Percentiles rank a stretch among this genome's conserved stretches.
Conservation (phyloP, 2,329 filamentous ascomycete genomes). For the Aspergillus tubingensis region DNA sequence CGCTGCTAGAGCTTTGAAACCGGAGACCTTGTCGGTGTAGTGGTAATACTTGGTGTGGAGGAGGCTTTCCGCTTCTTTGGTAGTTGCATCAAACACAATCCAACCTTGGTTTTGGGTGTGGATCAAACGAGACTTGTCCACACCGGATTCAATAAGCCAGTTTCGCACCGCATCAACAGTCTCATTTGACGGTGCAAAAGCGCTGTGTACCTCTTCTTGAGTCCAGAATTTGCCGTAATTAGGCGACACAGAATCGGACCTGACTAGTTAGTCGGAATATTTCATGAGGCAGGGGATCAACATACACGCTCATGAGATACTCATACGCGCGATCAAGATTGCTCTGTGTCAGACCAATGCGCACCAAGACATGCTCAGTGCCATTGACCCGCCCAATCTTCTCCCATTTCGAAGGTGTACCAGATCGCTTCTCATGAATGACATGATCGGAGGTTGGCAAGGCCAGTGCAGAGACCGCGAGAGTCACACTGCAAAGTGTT, state of each 20-base stretch:
- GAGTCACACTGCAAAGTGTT: not conserved
- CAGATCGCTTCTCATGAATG: not conserved
- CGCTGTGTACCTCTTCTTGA: slow-evolving; percentile 34
- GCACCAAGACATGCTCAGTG: slow-evolving; percentile 15
- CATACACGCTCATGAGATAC: slow-evolving; percentile 36
- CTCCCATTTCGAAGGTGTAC: not conserved
- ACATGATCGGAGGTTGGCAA: slow-evolving; percentile 2
- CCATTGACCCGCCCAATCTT: slow-evolving; percentile 2
- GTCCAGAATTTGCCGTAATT: slow-evolving; percentile 39
- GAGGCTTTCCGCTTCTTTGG: slow-evolving; percentile 40
- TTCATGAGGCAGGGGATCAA: not conserved
- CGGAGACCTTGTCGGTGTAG: slow-evolving; percentile 37
- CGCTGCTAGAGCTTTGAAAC: slow-evolving; percentile 40
- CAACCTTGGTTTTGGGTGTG: slow-evolving; percentile 40
- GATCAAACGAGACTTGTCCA: slow-evolving; percentile 26
- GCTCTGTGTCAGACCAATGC: slow-evolving; percentile 31
- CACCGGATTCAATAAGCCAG: slow-evolving; percentile 32
- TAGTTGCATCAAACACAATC: slow-evolving; percentile 44
- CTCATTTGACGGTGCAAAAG: slow-evolving; percentile 38
- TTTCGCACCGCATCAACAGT: slow-evolving; percentile 30
- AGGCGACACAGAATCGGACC: slow-evolving; percentile 40
- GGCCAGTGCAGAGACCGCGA: not conserved
- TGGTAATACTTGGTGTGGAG: slow-evolving; percentile 44
- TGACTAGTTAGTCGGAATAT: not conserved
- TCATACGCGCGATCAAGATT: slow-evolving; percentile 32